Evolutionary conservation across 2,329 filamentous ascomycete species (phyloP).

Genomic region (Dactylellina leptospora): DNA sequence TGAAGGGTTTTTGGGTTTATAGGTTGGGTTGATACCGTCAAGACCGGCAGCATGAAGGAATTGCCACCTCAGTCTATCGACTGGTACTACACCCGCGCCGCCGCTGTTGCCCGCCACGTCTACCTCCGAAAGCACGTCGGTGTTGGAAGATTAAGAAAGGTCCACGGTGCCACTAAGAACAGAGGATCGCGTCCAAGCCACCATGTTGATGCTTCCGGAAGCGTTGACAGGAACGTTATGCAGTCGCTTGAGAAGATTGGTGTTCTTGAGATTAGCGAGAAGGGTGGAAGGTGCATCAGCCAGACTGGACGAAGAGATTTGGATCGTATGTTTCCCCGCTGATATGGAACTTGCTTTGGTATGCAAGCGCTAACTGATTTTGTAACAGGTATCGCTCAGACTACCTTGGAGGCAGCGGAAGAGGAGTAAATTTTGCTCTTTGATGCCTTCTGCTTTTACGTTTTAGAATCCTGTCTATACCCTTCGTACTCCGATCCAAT

Average conservation of each 20-base stretch:
- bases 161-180: slow-evolving; percentile 97
- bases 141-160: slow-evolving; percentile 96
- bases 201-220: slow-evolving; percentile 94
- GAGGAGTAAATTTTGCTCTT: slow-evolving; percentile 68
- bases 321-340: slow-evolving; percentile 71
- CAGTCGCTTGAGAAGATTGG: slow-evolving; percentile 99
- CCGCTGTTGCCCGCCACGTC: slow-evolving; percentile 95
- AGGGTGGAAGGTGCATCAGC: slow-evolving; percentile 97
- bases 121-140: slow-evolving; percentile 99
- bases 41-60: slow-evolving; percentile 96
- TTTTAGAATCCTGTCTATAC: slow-evolving; percentile 46
- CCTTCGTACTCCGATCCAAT: slow-evolving; percentile 59
- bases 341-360: background rate
- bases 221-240: slow-evolving; percentile 96
- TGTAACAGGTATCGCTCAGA: slow-evolving; percentile 75
- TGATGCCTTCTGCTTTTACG: slow-evolving; percentile 20
- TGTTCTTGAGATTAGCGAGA: slow-evolving; percentile 95
- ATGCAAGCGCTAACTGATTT: slow-evolving; percentile 35
- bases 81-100: slow-evolving; percentile 93
- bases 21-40: slow-evolving; percentile 99
- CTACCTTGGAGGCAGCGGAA: slow-evolving; percentile 76
- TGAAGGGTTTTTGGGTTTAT: background rate
- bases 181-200: slow-evolving; percentile 88
- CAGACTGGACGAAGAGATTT: slow-evolving; percentile 98
- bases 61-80: slow-evolving; percentile 97